A percentile compares a stretch with the other conserved stretches of the same genome.
phyloP scores from a whole-genome alignment of 2,329 filamentous ascomycete species.

The Ceratocystis huliohia region DNA sequence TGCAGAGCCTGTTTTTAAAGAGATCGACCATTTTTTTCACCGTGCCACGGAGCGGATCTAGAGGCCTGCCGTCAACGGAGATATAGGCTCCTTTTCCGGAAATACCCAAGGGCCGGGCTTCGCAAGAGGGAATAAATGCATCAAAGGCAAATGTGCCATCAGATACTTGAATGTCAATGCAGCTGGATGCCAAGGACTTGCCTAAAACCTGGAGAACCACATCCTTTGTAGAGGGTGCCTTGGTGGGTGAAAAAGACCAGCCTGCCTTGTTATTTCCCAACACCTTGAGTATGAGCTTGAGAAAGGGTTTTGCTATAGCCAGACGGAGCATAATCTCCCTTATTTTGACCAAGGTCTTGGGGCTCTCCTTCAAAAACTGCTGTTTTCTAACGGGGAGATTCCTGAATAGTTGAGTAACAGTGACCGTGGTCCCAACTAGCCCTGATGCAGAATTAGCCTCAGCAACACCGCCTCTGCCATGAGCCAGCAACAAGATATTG shows the following conservation, averaged over 20 bases:
- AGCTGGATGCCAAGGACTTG: conserved; percentile 41
- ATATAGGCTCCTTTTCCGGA: conserved; percentile 44
- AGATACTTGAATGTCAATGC: conserved; percentile 32
- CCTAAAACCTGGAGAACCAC: conserved; percentile 52
- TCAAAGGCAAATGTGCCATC: conserved; percentile 33
- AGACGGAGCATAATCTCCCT: conserved; percentile 51
- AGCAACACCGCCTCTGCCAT: conserved; percentile 27
- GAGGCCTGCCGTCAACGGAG: conserved; percentile 55
- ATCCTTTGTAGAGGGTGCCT: conserved; percentile 38
- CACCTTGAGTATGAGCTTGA: conserved; percentile 49
- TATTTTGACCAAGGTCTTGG: conserved; percentile 44
- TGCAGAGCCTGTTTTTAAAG: conserved; percentile 40
- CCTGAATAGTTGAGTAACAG: conserved; percentile 46
- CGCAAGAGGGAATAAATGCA: conserved; percentile 44
- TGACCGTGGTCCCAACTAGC: conserved; percentile 57
- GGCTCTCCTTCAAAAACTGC: conserved; percentile 42
- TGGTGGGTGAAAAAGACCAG: conserved; percentile 52
- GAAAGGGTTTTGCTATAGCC: conserved; percentile 50
- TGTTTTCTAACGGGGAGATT: conserved; percentile 51
- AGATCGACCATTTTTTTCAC: conserved; percentile 45
- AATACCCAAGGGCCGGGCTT: conserved; percentile 34
- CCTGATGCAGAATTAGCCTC: conserved; percentile 33
- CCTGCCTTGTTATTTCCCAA: conserved; percentile 38
- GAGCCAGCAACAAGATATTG: conserved; percentile 34
- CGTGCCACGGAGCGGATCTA: conserved; percentile 42